Conservation (phyloP, 2,329 filamentous ascomycete genomes). For the Lecanicillium sp. region DNA sequence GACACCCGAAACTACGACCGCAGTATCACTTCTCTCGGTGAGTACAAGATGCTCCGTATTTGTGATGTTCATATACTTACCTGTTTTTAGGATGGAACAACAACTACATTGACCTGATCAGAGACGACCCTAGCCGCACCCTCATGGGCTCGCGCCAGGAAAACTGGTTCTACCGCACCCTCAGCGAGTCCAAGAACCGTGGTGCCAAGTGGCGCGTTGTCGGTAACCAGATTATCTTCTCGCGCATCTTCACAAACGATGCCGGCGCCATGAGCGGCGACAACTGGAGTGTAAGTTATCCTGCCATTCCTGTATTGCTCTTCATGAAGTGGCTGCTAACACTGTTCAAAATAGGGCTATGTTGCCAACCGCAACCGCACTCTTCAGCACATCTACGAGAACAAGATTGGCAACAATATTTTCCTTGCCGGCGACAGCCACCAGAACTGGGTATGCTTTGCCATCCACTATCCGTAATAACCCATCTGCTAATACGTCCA, state of each 20-base stretch:
- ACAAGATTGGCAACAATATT: conserved; percentile 65
- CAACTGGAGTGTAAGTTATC: conserved; percentile 25
- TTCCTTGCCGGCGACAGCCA: conserved; percentile 66
- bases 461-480: not conserved
- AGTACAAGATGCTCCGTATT: not conserved
- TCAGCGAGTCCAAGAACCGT: conserved; percentile 51
- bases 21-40: conserved; percentile 45
- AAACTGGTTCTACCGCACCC: conserved; percentile 61
- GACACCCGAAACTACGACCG: conserved; percentile 65
- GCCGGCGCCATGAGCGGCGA: conserved; percentile 22
- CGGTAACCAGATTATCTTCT: conserved; percentile 65
- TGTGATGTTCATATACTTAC: conserved; percentile 2
- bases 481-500: conserved; percentile 1
- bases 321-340: not conserved
- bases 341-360: conserved; percentile 43
- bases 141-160: conserved; percentile 69
- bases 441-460: conserved; percentile 49
- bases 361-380: conserved; percentile 64
- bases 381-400: conserved; percentile 55
- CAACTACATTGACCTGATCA: conserved; percentile 52
- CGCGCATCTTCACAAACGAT: conserved; percentile 34
- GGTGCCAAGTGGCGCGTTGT: conserved; percentile 64
- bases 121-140: conserved; percentile 58
- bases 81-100: conserved; percentile 41
- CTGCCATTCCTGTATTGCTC: not conserved